Conservation (phyloP, 2,329 filamentous ascomycete genomes). For the Epichloe gansuensis region DNA sequence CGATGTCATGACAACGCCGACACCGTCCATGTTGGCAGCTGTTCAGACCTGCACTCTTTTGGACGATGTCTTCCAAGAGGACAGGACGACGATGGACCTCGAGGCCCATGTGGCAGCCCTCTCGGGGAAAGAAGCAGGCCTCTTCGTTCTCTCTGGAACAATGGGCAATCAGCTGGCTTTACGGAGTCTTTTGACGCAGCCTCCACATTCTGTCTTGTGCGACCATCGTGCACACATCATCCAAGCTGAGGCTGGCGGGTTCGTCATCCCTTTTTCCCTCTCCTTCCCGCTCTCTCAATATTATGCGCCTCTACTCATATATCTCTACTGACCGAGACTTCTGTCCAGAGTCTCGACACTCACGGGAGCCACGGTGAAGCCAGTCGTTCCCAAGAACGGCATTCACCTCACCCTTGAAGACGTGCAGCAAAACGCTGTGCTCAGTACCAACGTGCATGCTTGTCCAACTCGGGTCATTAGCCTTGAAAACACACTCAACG, state of each 20-base stretch:
- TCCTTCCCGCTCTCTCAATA: not conserved
- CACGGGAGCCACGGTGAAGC: slow-evolving; percentile 56
- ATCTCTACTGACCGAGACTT: not conserved
- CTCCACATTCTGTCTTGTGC: slow-evolving; percentile 68
- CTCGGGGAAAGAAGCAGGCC: slow-evolving; percentile 59
- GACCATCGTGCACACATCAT: slow-evolving; percentile 71
- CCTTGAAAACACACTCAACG: slow-evolving; percentile 75
- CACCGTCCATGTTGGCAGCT: slow-evolving; percentile 66
- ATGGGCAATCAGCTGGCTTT: slow-evolving; percentile 89
- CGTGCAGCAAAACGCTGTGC: slow-evolving; percentile 48
- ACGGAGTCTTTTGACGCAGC: slow-evolving; percentile 62
- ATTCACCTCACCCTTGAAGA: slow-evolving; percentile 67
- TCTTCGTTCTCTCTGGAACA: slow-evolving; percentile 79
- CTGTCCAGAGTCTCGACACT: slow-evolving; percentile 51
- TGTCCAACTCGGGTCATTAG: slow-evolving; percentile 73
- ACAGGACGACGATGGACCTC: slow-evolving; percentile 63
- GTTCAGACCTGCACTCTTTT: slow-evolving; percentile 61
- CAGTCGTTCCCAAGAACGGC: slow-evolving; percentile 56
- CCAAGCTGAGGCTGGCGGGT: slow-evolving; percentile 51
- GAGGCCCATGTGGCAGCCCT: slow-evolving; percentile 62
- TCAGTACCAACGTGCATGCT: slow-evolving; percentile 59
- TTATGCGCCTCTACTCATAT: not conserved
- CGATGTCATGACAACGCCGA: slow-evolving; percentile 57
- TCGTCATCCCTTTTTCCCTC: slow-evolving; percentile 11
- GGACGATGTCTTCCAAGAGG: slow-evolving; percentile 76